These are phyloP conservation scores for Fraxinus nigra DNA, from an alignment of 305 asterid species.

Conservation along the genomic window DNA sequence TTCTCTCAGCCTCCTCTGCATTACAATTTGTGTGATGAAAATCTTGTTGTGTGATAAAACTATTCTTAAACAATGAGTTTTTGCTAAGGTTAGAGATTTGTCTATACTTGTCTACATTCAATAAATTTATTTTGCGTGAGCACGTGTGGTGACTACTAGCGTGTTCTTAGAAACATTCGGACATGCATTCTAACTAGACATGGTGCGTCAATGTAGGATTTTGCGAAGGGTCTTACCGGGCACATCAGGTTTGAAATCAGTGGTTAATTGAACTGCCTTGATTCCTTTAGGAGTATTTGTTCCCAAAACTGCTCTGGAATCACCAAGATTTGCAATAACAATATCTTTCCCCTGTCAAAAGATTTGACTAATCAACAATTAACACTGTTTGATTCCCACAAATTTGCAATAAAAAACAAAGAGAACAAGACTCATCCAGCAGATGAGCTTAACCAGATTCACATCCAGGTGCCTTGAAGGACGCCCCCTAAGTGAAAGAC, in stretches of 20 bases:
- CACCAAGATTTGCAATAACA: slow-evolving; percentile 76
- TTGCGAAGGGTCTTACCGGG: slow-evolving; percentile 42
- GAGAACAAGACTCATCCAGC: not conserved
- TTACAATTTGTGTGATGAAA: not conserved
- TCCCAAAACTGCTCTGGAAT: slow-evolving; percentile 74
- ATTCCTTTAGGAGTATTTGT: slow-evolving; percentile 44
- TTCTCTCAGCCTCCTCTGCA: slow-evolving; percentile 84
- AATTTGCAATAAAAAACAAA: not conserved
- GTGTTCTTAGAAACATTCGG: no score
- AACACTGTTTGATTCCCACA: not conserved
- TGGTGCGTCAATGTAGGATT: not conserved
- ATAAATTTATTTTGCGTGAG: no score
- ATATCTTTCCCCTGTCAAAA: slow-evolving; percentile 57
- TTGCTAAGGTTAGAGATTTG: no score
- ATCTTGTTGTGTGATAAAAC: not conserved
- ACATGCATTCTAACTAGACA: not conserved
- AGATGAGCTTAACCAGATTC: no score
- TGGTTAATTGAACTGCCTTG: slow-evolving; percentile 61
- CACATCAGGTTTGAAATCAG: slow-evolving; percentile 77
- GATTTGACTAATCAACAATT: not conserved
- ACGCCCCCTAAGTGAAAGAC: no score
- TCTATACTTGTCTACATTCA: no score
- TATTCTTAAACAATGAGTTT: not conserved
- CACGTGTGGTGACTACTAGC: no score
- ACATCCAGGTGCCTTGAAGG: no score